Conservation (phyloP, 805 yeast species). For the Myxozyma udenii region DNA sequence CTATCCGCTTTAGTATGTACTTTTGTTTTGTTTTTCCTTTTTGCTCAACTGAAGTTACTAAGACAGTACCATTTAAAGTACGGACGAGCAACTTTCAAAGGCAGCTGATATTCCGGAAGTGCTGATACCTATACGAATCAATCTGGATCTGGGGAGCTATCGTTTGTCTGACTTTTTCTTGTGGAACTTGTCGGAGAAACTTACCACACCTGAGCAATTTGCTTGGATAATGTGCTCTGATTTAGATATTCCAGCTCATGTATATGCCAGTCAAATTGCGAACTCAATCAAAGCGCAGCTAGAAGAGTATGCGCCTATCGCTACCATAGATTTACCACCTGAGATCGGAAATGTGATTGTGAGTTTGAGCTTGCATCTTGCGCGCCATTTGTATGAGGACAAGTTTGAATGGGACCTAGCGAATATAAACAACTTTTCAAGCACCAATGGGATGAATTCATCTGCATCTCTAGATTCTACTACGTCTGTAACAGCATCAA, state of each 20-base stretch:
- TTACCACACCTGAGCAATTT: constrained; percentile 68
- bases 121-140: constrained; percentile 65
- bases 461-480: background rate
- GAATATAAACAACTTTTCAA: too few species aligned
- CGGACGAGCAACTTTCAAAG: constrained; percentile 40
- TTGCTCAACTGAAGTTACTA: background rate
- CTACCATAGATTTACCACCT: constrained; percentile 57
- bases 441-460: background rate
- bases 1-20: background rate
- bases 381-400: constrained; percentile 82
- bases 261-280: constrained; percentile 57
- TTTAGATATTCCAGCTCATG: constrained; percentile 66
- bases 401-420: constrained; percentile 89
- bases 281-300: constrained; percentile 75
- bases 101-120: constrained; percentile 44
- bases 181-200: constrained; percentile 61
- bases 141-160: constrained; percentile 54
- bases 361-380: constrained; percentile 75
- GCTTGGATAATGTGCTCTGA: constrained; percentile 78
- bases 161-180: constrained; percentile 62
- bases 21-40: background rate
- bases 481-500: background rate
- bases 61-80: constrained; percentile 6
- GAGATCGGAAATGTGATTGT: constrained; percentile 71
- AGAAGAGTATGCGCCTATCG: constrained; percentile 65